Evolutionary conservation across 106 monocot species (phyloP).

Genomic region (Posidonia australis): DNA sequence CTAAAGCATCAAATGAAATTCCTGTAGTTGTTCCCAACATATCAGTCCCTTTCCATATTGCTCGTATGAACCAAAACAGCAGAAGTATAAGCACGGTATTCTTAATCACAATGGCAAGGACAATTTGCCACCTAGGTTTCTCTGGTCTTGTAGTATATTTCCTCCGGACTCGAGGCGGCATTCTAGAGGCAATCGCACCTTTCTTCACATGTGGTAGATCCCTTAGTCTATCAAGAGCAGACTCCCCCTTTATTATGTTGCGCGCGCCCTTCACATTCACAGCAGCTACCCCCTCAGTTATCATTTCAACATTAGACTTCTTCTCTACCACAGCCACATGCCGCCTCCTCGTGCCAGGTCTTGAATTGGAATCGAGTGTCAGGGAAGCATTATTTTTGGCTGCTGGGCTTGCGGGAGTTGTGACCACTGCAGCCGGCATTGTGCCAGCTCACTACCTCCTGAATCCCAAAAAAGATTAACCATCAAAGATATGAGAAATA

Average conservation of each 20-base stretch:
- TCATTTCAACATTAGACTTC: conserved; percentile 7
- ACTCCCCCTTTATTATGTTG: conserved; percentile 45
- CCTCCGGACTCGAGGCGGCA: conserved; percentile 25
- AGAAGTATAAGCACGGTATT: conserved; percentile 39
- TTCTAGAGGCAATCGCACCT: conserved; percentile 5
- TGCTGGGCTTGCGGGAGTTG: conserved; percentile 2
- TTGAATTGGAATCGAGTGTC: conserved; percentile 25
- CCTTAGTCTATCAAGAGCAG: conserved; percentile 28
- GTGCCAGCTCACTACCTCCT: neutral
- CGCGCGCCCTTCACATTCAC: conserved; percentile 10
- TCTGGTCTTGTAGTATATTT: conserved; percentile 25
- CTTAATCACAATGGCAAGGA: conserved; percentile 40
- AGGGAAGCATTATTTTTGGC: conserved; percentile 14
- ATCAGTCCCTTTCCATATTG: conserved; percentile 41
- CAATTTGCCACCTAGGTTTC: conserved; percentile 43
- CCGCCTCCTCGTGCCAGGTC: conserved; percentile 7
- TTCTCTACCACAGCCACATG: no score
- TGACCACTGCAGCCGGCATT: neutral
- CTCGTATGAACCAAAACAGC: conserved; percentile 44
- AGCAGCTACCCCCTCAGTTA: neutral
- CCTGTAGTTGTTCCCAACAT: conserved; percentile 5
- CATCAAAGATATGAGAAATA: no score
- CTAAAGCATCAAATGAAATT: conserved; percentile 26
- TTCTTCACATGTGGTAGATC: conserved; percentile 7
- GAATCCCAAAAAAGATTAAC: no score